Percentiles rank a stretch among this genome's conserved stretches.
Conservation (phyloP, 2,329 filamentous ascomycete genomes). For the Didymella arachidicola region DNA sequence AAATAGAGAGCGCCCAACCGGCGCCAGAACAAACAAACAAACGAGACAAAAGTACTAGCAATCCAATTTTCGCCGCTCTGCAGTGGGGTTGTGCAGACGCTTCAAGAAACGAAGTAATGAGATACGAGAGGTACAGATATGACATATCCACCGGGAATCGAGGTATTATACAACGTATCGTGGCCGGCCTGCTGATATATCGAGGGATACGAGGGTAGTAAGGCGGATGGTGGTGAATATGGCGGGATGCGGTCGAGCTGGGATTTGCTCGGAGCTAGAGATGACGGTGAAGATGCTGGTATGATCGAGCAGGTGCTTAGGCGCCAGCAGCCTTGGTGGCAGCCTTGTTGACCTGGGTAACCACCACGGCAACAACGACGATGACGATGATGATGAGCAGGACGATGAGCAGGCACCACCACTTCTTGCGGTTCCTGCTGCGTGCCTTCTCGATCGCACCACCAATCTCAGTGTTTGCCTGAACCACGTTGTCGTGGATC, state of each 20-base stretch:
- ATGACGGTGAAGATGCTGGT: background rate
- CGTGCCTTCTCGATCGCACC: conserved; percentile 83
- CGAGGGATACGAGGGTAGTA: conserved; percentile 21
- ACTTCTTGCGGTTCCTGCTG: conserved; percentile 81
- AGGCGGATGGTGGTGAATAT: conserved; percentile 14
- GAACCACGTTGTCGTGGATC: conserved; percentile 81
- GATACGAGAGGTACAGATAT: conserved; percentile 5
- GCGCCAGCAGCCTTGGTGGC: conserved; percentile 18
- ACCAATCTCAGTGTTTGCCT: conserved; percentile 83
- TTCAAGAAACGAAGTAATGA: conserved; percentile 11
- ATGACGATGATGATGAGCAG: conserved; percentile 49
- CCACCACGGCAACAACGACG: conserved; percentile 51
- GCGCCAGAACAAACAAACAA: conserved; percentile 16
- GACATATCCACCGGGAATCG: conserved; percentile 24
- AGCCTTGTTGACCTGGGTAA: conserved; percentile 40
- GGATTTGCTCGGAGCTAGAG: too few relatives aligned
- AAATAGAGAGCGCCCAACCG: conserved; percentile 1
- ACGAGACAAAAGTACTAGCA: conserved; percentile 8
- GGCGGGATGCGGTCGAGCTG: background rate
- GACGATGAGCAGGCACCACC: conserved; percentile 85
- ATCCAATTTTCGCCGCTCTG: background rate
- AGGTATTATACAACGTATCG: conserved; percentile 27
- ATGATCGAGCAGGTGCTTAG: background rate
- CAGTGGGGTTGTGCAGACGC: too few relatives aligned
- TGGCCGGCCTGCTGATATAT: conserved; percentile 23